Evolutionary conservation across 2,329 filamentous ascomycete genomes (phyloP).

Genomic region (Camillea tinctor): DNA sequence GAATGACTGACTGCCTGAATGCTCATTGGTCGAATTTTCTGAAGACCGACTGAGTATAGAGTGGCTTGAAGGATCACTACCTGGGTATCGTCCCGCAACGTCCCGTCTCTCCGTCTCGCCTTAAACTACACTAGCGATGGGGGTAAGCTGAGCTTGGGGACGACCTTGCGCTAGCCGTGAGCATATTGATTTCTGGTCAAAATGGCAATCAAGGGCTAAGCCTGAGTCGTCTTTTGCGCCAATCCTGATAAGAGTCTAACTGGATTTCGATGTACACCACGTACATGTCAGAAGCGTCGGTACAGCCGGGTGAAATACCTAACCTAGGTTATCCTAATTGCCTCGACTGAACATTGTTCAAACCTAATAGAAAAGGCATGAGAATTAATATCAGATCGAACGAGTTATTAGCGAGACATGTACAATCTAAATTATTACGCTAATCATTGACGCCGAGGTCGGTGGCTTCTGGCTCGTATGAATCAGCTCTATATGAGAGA

Average conservation of each 20-base stretch:
- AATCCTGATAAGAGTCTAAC: not conserved
- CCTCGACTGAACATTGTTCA: not conserved
- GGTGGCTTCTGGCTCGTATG: not conserved
- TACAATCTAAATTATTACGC: not conserved
- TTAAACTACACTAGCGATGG: not conserved
- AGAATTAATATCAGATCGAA: not conserved
- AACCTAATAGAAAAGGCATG: not conserved
- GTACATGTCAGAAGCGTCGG: not conserved
- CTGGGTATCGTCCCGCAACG: not conserved
- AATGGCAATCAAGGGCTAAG: too few species aligned
- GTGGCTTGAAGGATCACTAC: not conserved
- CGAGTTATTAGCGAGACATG: not conserved
- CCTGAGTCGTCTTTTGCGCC: not conserved
- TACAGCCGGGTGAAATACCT: not conserved
- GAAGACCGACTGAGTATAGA: not conserved
- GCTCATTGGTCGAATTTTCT: not conserved
- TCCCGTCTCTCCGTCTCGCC: not conserved
- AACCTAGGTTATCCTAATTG: not conserved
- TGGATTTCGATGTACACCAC: not conserved
- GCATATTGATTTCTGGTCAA: too few species aligned
- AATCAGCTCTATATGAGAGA: too few species aligned
- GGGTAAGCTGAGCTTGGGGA: not conserved
- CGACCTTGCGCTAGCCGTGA: too few species aligned
- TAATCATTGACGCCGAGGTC: not conserved
- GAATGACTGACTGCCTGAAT: not conserved